Conservation (phyloP, 2,329 filamentous ascomycete species). For the Penicillium digitatum region DNA sequence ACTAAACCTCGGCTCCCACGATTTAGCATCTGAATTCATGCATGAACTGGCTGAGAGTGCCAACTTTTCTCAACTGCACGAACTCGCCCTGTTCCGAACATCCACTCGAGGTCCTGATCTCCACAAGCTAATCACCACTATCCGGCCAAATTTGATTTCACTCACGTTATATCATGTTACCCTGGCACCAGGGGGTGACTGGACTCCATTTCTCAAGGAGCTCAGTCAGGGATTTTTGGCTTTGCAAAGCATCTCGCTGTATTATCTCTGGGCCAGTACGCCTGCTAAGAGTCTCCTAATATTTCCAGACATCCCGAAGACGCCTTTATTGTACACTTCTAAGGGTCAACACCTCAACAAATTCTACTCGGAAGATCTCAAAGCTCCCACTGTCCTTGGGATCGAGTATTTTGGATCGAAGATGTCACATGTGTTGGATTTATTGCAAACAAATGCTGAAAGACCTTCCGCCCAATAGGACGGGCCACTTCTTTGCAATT, state of each 20-base stretch:
- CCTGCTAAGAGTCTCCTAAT: conserved; percentile 17
- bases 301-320: conserved; percentile 20
- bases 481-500: too few relatives aligned
- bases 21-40: conserved; percentile 23
- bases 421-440: conserved; percentile 15
- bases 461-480: not conserved
- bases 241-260: conserved; percentile 19
- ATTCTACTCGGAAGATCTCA: conserved; percentile 18
- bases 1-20: conserved; percentile 21
- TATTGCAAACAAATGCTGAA: conserved; percentile 12
- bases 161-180: conserved; percentile 22
- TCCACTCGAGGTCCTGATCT: conserved; percentile 16
- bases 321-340: not conserved
- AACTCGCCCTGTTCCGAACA: conserved; percentile 22
- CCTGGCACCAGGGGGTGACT: conserved; percentile 14
- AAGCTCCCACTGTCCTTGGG: conserved; percentile 15
- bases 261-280: conserved; percentile 20
- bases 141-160: conserved; percentile 10
- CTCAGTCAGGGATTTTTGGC: conserved; percentile 9
- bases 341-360: conserved; percentile 11
- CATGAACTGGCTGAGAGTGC: conserved; percentile 23
- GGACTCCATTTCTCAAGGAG: conserved; percentile 13
- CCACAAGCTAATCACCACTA: conserved; percentile 8
- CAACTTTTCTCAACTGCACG: conserved; percentile 13
- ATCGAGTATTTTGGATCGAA: conserved; percentile 23